Percentiles rank a stretch among this genome's conserved stretches.
phyloP scores from a whole-genome alignment of 139 green algal species.

The Astrephomene gubernaculifera region DNA sequence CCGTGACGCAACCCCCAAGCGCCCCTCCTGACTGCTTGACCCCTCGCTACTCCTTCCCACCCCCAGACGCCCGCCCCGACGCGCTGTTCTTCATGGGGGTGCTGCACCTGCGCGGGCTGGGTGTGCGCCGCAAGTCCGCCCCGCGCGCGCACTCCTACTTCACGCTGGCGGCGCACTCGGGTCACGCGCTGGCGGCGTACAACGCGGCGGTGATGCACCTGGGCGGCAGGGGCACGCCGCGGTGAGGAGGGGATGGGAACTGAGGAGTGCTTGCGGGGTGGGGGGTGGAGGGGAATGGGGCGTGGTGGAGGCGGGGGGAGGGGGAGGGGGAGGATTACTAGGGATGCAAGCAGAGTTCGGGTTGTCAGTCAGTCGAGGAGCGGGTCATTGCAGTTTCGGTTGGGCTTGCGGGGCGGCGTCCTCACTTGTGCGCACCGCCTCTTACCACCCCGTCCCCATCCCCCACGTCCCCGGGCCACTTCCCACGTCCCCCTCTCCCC shows the following conservation, averaged over 20 bases:
- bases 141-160: slow-evolving; percentile 56
- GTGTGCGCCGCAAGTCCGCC: slow-evolving; percentile 53
- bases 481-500: neutral
- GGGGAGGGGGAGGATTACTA: too few species aligned
- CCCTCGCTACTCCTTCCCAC: too few species aligned
- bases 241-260: neutral
- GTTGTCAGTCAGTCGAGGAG: too few species aligned
- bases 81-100: slow-evolving; percentile 85
- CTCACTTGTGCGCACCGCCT: too few species aligned
- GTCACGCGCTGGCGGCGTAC: slow-evolving; percentile 90
- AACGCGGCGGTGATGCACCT: slow-evolving; percentile 93
- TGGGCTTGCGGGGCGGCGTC: too few species aligned
- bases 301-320: neutral
- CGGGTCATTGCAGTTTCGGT: too few species aligned
- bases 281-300: neutral
- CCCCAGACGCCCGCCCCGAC: slow-evolving; percentile 56
- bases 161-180: slow-evolving; percentile 48
- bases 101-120: slow-evolving; percentile 79
- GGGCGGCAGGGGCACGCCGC: slow-evolving; percentile 69
- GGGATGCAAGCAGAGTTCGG: too few species aligned
- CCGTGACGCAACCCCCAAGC: too few species aligned
- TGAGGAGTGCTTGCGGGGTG: neutral
- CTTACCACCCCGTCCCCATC: too few species aligned
- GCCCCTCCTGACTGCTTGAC: neutral
- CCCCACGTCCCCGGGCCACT: too few species aligned